Evolutionary conservation across 768 basidiomycete species (phyloP).

Genomic region (Tricholoma saponaceum): DNA sequence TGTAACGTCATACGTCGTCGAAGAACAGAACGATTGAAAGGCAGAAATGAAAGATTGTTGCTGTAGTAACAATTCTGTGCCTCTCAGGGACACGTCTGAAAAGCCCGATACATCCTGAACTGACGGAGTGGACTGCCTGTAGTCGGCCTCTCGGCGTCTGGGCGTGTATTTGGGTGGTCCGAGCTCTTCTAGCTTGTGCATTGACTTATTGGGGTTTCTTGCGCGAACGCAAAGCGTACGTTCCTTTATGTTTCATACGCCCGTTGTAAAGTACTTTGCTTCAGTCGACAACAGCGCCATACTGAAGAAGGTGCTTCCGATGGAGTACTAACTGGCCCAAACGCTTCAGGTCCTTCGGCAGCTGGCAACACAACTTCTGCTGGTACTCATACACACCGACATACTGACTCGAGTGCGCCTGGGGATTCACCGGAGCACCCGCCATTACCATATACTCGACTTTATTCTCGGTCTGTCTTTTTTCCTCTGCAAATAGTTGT

Average conservation of each 20-base stretch:
- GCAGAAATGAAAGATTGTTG: slow-evolving; percentile 35
- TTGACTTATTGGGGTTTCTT: slow-evolving; percentile 57
- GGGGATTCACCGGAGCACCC: slow-evolving; percentile 2
- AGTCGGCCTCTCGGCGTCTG: slow-evolving; percentile 62
- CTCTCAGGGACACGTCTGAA: slow-evolving; percentile 39
- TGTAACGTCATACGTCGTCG: neutral
- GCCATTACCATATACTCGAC: slow-evolving; percentile 15
- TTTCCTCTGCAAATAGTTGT: neutral
- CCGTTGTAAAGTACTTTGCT: neutral
- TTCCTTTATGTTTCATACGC: neutral
- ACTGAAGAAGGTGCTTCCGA: neutral
- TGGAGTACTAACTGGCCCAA: neutral
- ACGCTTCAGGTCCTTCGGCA: neutral
- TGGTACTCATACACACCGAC: neutral
- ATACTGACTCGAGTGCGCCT: slow-evolving; percentile 3
- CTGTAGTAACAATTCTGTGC: slow-evolving; percentile 47
- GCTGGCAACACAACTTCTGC: neutral
- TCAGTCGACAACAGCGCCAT: slow-evolving; percentile 11
- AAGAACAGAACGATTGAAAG: slow-evolving; percentile 4
- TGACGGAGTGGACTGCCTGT: slow-evolving; percentile 62
- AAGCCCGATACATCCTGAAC: slow-evolving; percentile 36
- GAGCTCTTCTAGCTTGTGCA: slow-evolving; percentile 43
- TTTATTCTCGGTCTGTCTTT: slow-evolving; percentile 37
- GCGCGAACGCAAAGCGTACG: slow-evolving; percentile 30
- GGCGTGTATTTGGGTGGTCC: slow-evolving; percentile 61